Evolutionary conservation across 805 yeast species (phyloP).

Genomic region (Naumovozyma castellii): DNA sequence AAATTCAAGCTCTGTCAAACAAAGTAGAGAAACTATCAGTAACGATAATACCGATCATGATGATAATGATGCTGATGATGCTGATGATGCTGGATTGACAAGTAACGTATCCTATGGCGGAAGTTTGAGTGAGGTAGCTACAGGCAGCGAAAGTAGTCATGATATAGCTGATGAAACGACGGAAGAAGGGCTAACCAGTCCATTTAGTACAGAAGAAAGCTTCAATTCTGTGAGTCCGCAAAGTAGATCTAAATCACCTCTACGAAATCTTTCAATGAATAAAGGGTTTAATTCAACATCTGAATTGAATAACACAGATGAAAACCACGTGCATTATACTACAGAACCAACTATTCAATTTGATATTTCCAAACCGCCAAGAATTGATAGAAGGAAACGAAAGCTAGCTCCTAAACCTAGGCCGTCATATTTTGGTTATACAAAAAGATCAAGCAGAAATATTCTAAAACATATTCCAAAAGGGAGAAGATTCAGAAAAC

Average conservation of each 20-base stretch:
- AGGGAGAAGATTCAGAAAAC: slow-evolving; percentile 14
- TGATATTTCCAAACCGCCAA: slow-evolving; percentile 20
- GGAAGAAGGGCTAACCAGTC: neutral
- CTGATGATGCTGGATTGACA: slow-evolving; percentile 1
- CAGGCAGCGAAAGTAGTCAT: no score
- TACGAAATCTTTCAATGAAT: neutral
- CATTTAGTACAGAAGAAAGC: neutral
- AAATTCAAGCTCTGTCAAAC: no score
- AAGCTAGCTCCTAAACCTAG: neutral
- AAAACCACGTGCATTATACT: neutral
- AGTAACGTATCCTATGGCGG: slow-evolving; percentile 5
- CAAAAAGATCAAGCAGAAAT: slow-evolving; percentile 3
- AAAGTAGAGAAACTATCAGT: slow-evolving; percentile 7
- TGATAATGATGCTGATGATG: slow-evolving; percentile 9
- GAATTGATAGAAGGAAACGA: slow-evolving; percentile 2
- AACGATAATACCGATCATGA: slow-evolving; percentile 8
- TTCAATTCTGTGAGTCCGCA: neutral
- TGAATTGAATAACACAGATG: neutral
- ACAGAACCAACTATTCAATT: slow-evolving; percentile 24
- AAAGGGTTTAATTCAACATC: neutral
- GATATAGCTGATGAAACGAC: slow-evolving; percentile 5
- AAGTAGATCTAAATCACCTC: neutral
- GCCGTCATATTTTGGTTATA: neutral
- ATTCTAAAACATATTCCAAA: slow-evolving; percentile 12
- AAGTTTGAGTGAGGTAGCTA: no score